A percentile compares a stretch with the other conserved stretches of the same genome.
Evolutionary conservation across 306 rosid species (phyloP).

Genomic region (Hippophae gyantsensis): DNA sequence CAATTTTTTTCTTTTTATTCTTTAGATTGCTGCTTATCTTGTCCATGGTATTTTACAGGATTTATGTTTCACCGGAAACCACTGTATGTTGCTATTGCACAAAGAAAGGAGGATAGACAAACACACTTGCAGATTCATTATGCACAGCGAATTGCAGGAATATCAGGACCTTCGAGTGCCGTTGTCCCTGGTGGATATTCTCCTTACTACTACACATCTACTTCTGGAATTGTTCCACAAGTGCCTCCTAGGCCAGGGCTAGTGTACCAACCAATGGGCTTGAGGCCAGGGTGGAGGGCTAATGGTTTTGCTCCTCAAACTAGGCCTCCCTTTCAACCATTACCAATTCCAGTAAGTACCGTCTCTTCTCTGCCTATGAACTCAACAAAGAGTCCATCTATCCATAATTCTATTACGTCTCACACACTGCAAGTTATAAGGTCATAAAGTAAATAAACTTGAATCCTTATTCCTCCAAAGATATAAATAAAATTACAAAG

Average conservation of each 20-base stretch:
- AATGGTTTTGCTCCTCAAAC: constrained; percentile 46
- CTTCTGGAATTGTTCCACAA: constrained; percentile 45
- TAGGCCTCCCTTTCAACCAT: constrained; percentile 51
- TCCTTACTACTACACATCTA: constrained; percentile 57
- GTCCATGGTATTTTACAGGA: constrained; percentile 34
- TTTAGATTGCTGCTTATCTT: background rate
- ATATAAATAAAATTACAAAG: background rate
- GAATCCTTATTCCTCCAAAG: no score
- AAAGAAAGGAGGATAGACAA: constrained; percentile 79
- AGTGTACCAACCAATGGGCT: constrained; percentile 47
- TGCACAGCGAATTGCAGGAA: constrained; percentile 49
- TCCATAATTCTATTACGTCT: background rate
- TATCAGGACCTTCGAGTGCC: constrained; percentile 50
- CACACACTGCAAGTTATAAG: no score
- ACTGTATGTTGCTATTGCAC: constrained; percentile 75
- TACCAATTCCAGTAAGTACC: constrained; percentile 35
- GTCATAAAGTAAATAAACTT: background rate
- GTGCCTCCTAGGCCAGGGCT: constrained; percentile 48
- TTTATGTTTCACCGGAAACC: constrained; percentile 77
- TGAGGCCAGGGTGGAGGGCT: constrained; percentile 55
- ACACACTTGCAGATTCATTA: constrained; percentile 55
- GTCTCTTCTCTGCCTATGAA: constrained; percentile 24
- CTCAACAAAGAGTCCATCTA: background rate
- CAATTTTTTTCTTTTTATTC: no score
- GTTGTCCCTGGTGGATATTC: constrained; percentile 61